Evolutionary conservation across 495 filamentous ascomycete genomes (phyloP).

Genomic region (Penicillium salamii): DNA sequence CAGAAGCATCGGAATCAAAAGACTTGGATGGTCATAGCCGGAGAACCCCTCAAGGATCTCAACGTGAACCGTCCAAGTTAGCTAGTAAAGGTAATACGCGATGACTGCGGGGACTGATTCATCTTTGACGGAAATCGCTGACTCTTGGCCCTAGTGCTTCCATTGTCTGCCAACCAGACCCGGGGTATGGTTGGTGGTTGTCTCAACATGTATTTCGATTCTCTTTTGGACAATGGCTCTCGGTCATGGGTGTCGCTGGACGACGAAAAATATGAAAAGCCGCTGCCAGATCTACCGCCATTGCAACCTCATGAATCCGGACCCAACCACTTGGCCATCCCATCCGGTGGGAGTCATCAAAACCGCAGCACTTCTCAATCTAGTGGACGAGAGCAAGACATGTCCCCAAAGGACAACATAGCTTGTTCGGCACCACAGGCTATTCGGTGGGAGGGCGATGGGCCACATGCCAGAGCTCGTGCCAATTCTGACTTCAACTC

Average conservation of each 20-base stretch:
- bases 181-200: slow-evolving; percentile 52
- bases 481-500: slow-evolving; percentile 33
- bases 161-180: slow-evolving; percentile 48
- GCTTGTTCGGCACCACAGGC: slow-evolving; percentile 13
- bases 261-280: slow-evolving; percentile 14
- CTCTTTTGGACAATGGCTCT: slow-evolving; percentile 22
- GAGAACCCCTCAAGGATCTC: neutral
- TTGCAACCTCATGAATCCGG: neutral
- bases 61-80: neutral
- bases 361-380: slow-evolving; percentile 33
- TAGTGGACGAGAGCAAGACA: slow-evolving; percentile 14
- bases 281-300: neutral
- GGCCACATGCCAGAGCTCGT: slow-evolving; percentile 21
- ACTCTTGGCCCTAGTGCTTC: slow-evolving; percentile 22
- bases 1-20: slow-evolving; percentile 26
- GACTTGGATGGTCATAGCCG: slow-evolving; percentile 5
- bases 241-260: slow-evolving; percentile 11
- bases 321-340: slow-evolving; percentile 18
- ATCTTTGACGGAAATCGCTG: neutral
- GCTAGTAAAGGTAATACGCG: slow-evolving; percentile 3
- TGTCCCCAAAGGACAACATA: slow-evolving; percentile 15
- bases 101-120: neutral
- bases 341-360: slow-evolving; percentile 21
- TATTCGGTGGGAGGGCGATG: slow-evolving; percentile 17
- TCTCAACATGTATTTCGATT: slow-evolving; percentile 49